phyloP scores from a whole-genome alignment of 805 yeast genomes.

The Jamesozyma hellenica region DNA sequence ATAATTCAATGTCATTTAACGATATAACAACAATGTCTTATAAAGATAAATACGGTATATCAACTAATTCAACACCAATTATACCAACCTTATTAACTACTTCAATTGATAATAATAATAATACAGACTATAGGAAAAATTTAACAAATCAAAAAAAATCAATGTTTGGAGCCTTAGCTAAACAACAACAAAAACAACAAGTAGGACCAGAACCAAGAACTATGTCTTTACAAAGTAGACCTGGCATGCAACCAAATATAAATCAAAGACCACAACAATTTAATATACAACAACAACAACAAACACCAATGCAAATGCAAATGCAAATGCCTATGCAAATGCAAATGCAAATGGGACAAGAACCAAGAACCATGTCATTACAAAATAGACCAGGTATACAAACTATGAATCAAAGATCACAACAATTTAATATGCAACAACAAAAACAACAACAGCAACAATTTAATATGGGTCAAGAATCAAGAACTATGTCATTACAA shows the following conservation, averaged over 20 bases:
- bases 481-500: not conserved
- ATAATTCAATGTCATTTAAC: slow-evolving; percentile 43
- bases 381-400: not conserved
- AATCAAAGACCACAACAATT: too few species aligned
- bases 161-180: slow-evolving; percentile 38
- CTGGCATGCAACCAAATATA: not conserved
- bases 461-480: too few species aligned
- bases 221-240: slow-evolving; percentile 24
- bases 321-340: too few species aligned
- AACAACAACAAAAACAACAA: slow-evolving; percentile 10
- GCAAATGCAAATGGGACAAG: too few species aligned
- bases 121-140: slow-evolving; percentile 58
- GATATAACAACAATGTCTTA: slow-evolving; percentile 57
- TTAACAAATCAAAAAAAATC: slow-evolving; percentile 58
- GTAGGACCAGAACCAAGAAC: slow-evolving; percentile 19
- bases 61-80: slow-evolving; percentile 55
- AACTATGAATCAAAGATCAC: too few species aligned
- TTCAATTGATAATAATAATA: slow-evolving; percentile 31
- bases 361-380: too few species aligned
- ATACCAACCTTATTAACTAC: slow-evolving; percentile 54
- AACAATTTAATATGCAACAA: slow-evolving; percentile 1
- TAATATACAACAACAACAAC: not conserved
- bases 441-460: not conserved
- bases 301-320: too few species aligned
- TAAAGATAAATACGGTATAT: slow-evolving; percentile 41